Base-by-base conservation (phyloP, 148 eudicot species). In the Dysphania ambrosioides region DNA sequence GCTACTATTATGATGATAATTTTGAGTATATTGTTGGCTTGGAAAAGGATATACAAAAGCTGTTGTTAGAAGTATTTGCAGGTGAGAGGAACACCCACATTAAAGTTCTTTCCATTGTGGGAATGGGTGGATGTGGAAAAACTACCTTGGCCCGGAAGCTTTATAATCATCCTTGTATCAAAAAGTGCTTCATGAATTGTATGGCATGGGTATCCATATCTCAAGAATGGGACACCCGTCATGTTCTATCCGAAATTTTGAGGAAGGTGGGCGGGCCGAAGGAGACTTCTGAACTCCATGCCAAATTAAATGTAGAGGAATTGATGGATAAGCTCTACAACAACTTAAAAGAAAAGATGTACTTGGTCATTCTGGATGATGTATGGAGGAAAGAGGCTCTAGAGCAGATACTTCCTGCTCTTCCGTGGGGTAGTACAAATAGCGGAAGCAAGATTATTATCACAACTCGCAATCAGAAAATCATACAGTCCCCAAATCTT, bases 91-190 rank as follows among this genome's bases (percentile, higher is more conserved):
- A 62, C 11, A 71, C 11, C 34, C 79, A 78, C 27, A 42, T 66
- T 36, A 29, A 40, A 12, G 16, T 68, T 13, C 19, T 79, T 11
- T 26, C 78, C 10, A 79, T 79, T 51, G 73, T 72, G 0, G 79
- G 75, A 21, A 82, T 82, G 84, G 84, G 84, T 65, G 84, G 84
- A 1, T 83, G 71, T 1, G 85, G 79, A 13, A 82, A 82, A 76
- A 75, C 85, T 1, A 82, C 79, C 35, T 40, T 82, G 2, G 84
- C 80, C 0, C 73, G 73, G 53, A 82, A 74, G 75, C 69, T 82
- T 0, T 78, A 82, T 73, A 82, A 82, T 56, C 78, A 78, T 64
- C 53, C 73, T 0, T 63, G 34, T 24, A n/a, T 36, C 35, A 68
- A 63, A 31, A 65, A 72, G 24, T 67, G 72, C 23, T 83, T 79